Percentiles rank a stretch among this genome's conserved stretches.
phyloP scores from a whole-genome alignment of 345 rosid genomes.

The Mercurialis annua region DNA sequence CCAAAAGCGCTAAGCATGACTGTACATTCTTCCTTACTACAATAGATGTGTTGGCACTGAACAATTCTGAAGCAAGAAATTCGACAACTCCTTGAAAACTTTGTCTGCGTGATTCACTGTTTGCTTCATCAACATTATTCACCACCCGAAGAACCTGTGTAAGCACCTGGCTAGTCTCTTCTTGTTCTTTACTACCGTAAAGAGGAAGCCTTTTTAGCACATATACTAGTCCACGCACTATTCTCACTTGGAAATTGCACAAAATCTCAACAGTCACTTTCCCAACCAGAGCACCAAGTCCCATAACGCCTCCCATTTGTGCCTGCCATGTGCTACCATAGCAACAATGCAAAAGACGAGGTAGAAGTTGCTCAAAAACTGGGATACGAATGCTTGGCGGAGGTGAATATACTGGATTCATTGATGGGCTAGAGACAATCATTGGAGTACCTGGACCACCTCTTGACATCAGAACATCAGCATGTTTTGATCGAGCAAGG shows the following conservation, averaged over 20 bases:
- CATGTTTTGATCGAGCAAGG: constrained; percentile 90
- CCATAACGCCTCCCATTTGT: constrained; percentile 99
- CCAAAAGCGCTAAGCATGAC: constrained; percentile 90
- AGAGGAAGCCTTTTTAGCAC: constrained; percentile 89
- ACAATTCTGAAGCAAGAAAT: constrained; percentile 89
- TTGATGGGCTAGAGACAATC: constrained; percentile 98
- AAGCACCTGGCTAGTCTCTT: constrained; percentile 97
- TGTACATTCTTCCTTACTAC: constrained; percentile 93
- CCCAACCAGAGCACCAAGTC: constrained; percentile 93
- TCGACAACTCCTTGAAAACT: constrained; percentile 95
- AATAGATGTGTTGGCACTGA: constrained; percentile 81
- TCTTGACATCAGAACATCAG: constrained; percentile 76
- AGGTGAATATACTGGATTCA: constrained; percentile 97
- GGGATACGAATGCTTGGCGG: constrained; percentile 90
- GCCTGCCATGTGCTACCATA: constrained; percentile 98
- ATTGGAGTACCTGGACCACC: constrained; percentile 93
- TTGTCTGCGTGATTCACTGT: constrained; percentile 83
- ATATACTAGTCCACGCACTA: constrained; percentile 84
- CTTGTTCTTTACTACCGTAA: constrained; percentile 94
- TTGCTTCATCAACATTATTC: constrained; percentile 93
- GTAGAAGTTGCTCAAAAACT: constrained; percentile 95
- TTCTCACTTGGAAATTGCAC: constrained; percentile 82
- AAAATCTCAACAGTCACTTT: constrained; percentile 94
- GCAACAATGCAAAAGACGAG: constrained; percentile 96
- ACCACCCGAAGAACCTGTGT: constrained; percentile 97